A percentile compares a stretch with the other conserved stretches of the same genome.
phyloP scores from a whole-genome alignment of 352 stramenopile genomes.

The Pythium brachiatum region DNA sequence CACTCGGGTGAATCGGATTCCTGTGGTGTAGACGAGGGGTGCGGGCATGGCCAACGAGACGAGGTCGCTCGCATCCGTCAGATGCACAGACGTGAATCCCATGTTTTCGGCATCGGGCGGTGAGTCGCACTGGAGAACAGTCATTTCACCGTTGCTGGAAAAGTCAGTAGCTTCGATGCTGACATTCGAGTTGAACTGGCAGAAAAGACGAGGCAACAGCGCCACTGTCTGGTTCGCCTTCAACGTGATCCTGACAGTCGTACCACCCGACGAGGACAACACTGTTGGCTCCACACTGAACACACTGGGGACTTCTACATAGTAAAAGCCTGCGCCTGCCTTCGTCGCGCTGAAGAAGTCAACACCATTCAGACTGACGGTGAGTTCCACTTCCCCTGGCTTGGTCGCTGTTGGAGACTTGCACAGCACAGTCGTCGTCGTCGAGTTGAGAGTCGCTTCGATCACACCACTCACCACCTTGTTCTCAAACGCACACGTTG shows the following conservation, averaged over 20 bases:
- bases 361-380: conserved; percentile 16
- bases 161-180: background rate
- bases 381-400: background rate
- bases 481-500: conserved; percentile 6
- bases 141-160: background rate
- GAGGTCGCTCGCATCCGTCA: background rate
- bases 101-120: conserved; percentile 2
- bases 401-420: background rate
- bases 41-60: background rate
- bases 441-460: background rate
- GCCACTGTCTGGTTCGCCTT: background rate
- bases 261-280: conserved; percentile 9
- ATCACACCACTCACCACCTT: background rate
- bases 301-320: background rate
- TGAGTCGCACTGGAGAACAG: background rate
- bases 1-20: background rate
- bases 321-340: background rate
- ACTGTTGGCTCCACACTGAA: conserved; percentile 7
- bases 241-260: conserved; percentile 9
- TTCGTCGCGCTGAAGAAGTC: conserved; percentile 9
- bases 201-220: conserved; percentile 1
- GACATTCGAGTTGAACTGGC: conserved; percentile 1
- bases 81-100: conserved; percentile 2
- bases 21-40: conserved; percentile 5
- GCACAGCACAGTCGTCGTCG: background rate